Percentiles rank a stretch among this genome's conserved stretches.
Evolutionary conservation across 176 grass and related monocot species (phyloP).

Genomic region (Urochloa ruziziensis): DNA sequence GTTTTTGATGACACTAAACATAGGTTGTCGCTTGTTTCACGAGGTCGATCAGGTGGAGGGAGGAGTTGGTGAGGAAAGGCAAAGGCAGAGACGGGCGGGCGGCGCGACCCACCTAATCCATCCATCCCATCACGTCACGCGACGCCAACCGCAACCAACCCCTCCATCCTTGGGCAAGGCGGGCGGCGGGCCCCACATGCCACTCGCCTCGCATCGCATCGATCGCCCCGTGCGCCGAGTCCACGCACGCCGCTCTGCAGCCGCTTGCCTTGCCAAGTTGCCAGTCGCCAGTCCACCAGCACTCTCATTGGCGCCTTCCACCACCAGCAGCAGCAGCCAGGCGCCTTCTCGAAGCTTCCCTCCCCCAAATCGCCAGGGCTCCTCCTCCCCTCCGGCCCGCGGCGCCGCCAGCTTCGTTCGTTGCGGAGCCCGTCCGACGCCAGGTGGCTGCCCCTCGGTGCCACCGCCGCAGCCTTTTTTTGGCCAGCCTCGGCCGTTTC

Average conservation of each 20-base stretch:
- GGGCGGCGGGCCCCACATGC: neutral
- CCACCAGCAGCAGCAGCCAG: neutral
- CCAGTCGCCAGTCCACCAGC: neutral
- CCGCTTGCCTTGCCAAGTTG: no score
- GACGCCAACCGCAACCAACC: neutral
- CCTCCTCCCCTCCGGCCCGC: neutral
- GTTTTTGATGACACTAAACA: no score
- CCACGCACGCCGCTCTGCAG: neutral
- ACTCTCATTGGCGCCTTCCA: conserved; percentile 6
- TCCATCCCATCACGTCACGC: conserved; percentile 13
- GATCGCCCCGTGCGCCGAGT: neutral
- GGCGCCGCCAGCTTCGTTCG: neutral
- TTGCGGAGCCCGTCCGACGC: no score
- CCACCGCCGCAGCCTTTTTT: neutral
- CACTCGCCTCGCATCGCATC: no score
- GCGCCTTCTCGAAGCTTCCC: conserved; percentile 40
- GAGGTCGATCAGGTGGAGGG: neutral
- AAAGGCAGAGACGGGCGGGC: no score
- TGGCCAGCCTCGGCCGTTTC: neutral
- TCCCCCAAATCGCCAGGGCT: neutral
- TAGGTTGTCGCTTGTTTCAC: no score
- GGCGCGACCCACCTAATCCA: neutral
- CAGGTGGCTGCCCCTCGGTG: neutral
- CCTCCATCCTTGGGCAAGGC: no score
- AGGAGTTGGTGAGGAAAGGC: conserved; percentile 16